Evolutionary conservation across 139 green algal species (phyloP).

Genomic region (Picochlorum sp.): DNA sequence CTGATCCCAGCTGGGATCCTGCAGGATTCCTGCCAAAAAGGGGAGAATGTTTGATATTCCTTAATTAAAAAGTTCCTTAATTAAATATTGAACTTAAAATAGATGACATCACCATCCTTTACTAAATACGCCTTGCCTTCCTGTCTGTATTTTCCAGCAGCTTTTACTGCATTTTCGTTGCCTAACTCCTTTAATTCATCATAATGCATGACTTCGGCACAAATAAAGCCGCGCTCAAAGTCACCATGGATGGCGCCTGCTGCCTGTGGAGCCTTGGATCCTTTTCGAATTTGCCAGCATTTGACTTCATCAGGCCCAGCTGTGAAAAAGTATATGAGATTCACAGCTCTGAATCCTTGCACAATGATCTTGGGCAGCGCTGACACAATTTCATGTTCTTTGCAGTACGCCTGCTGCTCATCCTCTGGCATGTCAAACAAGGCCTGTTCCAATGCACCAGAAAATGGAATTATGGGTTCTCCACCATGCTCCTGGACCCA

Average conservation of each 20-base stretch:
- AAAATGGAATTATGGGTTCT: conserved; percentile 94
- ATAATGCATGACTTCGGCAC: conserved; percentile 86
- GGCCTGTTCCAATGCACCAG: conserved; percentile 74
- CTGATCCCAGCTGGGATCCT: too few relatives aligned
- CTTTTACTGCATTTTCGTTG: conserved; percentile 76
- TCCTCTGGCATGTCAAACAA: conserved; percentile 83
- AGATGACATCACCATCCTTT: conserved; percentile 80
- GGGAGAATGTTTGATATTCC: too few relatives aligned
- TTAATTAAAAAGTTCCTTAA: neutral
- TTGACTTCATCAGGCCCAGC: conserved; percentile 91
- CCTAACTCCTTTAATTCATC: conserved; percentile 76
- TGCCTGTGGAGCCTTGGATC: conserved; percentile 82
- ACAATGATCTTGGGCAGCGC: conserved; percentile 93
- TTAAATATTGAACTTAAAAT: conserved; percentile 68
- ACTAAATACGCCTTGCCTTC: conserved; percentile 26
- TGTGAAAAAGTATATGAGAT: conserved; percentile 99
- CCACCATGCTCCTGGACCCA: conserved; percentile 79
- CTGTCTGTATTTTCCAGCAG: conserved; percentile 92
- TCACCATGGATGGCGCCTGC: conserved; percentile 95
- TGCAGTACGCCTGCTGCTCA: conserved; percentile 62
- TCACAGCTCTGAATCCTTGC: conserved; percentile 78
- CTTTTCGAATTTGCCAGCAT: conserved; percentile 88
- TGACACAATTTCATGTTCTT: conserved; percentile 43
- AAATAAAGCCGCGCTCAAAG: conserved; percentile 99
- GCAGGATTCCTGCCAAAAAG: too few relatives aligned